phyloP scores from a whole-genome alignment of 345 rosid genomes.

The Camelina sativa region DNA sequence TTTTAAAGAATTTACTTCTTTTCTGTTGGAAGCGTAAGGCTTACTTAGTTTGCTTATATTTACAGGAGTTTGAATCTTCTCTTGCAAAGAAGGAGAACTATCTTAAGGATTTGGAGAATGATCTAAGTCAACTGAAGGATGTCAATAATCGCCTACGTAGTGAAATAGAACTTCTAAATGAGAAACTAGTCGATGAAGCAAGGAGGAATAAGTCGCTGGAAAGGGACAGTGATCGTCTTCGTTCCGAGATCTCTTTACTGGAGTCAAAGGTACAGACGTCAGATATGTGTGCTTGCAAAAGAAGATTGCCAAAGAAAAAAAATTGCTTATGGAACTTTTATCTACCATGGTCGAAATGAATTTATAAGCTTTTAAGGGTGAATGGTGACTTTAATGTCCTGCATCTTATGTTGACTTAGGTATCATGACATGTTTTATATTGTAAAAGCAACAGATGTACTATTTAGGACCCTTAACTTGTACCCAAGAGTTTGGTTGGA shows the following conservation, averaged over 20 bases:
- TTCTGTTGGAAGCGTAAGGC: conserved; percentile 11
- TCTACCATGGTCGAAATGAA: conserved; percentile 9
- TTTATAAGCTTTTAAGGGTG: conserved; percentile 2
- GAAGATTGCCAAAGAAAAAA: not conserved
- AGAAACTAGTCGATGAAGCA: conserved; percentile 73
- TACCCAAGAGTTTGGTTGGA: conserved; percentile 9
- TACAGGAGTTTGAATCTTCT: conserved; percentile 79
- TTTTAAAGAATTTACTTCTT: not conserved
- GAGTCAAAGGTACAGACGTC: conserved; percentile 71
- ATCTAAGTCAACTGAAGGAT: conserved; percentile 63
- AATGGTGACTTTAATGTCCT: not conserved
- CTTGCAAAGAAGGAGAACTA: conserved; percentile 68
- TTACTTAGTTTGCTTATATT: conserved; percentile 35
- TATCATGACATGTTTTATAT: conserved; percentile 7
- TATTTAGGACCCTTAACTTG: conserved; percentile 9
- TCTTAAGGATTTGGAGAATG: conserved; percentile 73
- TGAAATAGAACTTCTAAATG: conserved; percentile 79
- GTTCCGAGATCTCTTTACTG: conserved; percentile 79
- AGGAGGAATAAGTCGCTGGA: conserved; percentile 85
- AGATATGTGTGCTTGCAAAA: conserved; percentile 19
- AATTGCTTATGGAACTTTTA: not conserved
- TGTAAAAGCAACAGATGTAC: conserved; percentile 14
- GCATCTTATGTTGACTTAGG: conserved; percentile 13
- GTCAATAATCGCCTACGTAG: conserved; percentile 60
- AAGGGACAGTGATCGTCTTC: conserved; percentile 91